A percentile compares a stretch with the other conserved stretches of the same genome.
Conservation (phyloP, 176 grass and related monocot genomes). For the Musa troglodytarum region DNA sequence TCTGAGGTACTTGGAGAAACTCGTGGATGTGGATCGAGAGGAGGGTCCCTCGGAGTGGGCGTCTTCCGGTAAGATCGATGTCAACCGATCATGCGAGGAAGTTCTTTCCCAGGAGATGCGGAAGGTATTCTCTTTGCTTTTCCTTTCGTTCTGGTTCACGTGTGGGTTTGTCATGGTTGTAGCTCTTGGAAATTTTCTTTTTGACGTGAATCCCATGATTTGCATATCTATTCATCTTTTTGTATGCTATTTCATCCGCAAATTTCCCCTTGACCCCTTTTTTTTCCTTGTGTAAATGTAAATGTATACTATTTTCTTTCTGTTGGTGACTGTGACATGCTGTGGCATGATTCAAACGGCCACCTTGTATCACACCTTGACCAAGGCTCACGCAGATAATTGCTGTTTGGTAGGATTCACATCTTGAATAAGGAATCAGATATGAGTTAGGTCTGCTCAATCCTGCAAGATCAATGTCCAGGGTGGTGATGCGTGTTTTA, state of each 20-base stretch:
- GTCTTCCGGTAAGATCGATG: background rate
- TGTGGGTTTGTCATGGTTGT: background rate
- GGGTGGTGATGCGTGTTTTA: too few species aligned
- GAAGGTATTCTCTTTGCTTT: slow-evolving; percentile 13
- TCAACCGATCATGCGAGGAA: slow-evolving; percentile 18
- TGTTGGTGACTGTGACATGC: background rate
- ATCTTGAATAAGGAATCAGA: too few species aligned
- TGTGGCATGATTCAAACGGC: background rate
- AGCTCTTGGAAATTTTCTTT: background rate
- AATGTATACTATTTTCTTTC: background rate
- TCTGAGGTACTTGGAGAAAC: slow-evolving; percentile 31
- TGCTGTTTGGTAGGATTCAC: too few species aligned
- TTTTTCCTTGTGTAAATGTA: background rate
- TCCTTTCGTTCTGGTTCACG: background rate
- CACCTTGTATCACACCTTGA: background rate
- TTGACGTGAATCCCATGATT: background rate
- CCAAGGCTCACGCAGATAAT: too few species aligned
- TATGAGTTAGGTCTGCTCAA: too few species aligned
- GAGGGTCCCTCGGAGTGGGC: background rate
- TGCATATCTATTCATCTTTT: background rate
- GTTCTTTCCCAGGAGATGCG: slow-evolving; percentile 23
- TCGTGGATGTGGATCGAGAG: background rate
- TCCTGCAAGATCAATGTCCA: too few species aligned
- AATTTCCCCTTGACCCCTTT: background rate
- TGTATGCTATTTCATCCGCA: background rate